Percentiles rank a stretch among this genome's conserved stretches.
Conservation (phyloP, 345 rosid genomes). For the Gossypium raimondii region DNA sequence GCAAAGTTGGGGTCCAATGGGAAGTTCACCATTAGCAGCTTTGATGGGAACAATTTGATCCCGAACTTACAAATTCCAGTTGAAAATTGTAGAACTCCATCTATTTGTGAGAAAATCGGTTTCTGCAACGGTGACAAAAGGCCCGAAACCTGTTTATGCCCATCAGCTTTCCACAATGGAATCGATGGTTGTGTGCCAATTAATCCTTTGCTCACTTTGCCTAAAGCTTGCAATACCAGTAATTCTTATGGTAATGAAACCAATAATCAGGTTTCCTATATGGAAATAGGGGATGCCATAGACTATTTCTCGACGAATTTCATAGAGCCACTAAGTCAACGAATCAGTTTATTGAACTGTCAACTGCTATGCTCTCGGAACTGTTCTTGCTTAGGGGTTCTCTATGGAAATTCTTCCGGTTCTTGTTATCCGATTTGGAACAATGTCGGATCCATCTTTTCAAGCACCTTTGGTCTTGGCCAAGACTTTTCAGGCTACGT, state of each 20-base stretch:
- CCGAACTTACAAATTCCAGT: slow-evolving; percentile 48
- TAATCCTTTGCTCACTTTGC: slow-evolving; percentile 37
- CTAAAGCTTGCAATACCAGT: slow-evolving; percentile 46
- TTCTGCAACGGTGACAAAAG: slow-evolving; percentile 37
- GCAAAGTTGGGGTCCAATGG: slow-evolving; percentile 59
- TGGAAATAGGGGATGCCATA: slow-evolving; percentile 40
- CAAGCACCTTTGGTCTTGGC: not conserved
- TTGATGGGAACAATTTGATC: slow-evolving; percentile 26
- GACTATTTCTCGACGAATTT: slow-evolving; percentile 54
- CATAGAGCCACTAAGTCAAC: slow-evolving; percentile 39
- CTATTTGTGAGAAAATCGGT: slow-evolving; percentile 52
- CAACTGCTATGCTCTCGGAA: slow-evolving; percentile 49
- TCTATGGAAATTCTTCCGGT: slow-evolving; percentile 51
- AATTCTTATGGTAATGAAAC: slow-evolving; percentile 14
- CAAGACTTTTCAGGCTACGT: slow-evolving; percentile 3
- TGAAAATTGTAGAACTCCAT: slow-evolving; percentile 57
- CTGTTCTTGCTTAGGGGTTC: slow-evolving; percentile 71
- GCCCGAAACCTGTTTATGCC: slow-evolving; percentile 53
- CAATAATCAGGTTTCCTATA: slow-evolving; percentile 39
- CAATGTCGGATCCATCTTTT: slow-evolving; percentile 58
- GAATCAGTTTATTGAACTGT: slow-evolving; percentile 42
- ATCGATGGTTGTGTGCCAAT: slow-evolving; percentile 44
- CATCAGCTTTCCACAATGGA: slow-evolving; percentile 33
- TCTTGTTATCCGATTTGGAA: slow-evolving; percentile 53
- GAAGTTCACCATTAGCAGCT: slow-evolving; percentile 39